Evolutionary conservation across 169 alveolate genomes (phyloP).

Genomic region (Theileria parva): DNA sequence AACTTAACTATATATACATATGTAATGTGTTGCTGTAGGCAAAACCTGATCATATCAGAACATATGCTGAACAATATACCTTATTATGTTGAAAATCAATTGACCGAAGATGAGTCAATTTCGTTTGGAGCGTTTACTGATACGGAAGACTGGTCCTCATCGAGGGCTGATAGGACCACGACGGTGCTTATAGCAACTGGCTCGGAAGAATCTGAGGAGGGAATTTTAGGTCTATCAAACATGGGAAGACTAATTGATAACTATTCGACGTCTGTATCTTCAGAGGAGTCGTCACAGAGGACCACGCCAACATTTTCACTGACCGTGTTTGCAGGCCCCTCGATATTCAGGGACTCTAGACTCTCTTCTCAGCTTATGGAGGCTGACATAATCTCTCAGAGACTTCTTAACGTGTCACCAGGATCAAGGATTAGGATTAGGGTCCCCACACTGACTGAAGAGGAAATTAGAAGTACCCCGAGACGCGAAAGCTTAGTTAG

Average conservation of each 20-base stretch:
- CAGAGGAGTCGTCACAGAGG: constrained; percentile 26
- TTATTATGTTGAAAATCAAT: constrained; percentile 5
- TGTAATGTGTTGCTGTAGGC: not conserved
- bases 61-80: not conserved
- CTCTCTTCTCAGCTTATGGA: constrained; percentile 1
- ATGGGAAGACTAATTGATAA: not conserved
- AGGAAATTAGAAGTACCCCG: not conserved
- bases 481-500: constrained; percentile 12
- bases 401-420: constrained; percentile 15
- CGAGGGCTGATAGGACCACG: constrained; percentile 17
- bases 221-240: constrained; percentile 9
- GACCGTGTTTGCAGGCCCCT: constrained; percentile 57
- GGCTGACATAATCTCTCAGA: constrained; percentile 13
- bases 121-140: not conserved
- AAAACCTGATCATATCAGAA: not conserved
- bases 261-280: not conserved
- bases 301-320: constrained; percentile 45
- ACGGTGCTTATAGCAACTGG: constrained; percentile 30
- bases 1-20: not conserved
- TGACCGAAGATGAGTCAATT: not conserved
- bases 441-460: constrained; percentile 39
- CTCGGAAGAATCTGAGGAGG: constrained; percentile 10
- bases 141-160: constrained; percentile 2
- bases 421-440: constrained; percentile 55
- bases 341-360: constrained; percentile 16